Percentiles rank a stretch among this genome's conserved stretches.
Conservation (phyloP, 2,329 filamentous ascomycete species). For the Onygena corvina region DNA sequence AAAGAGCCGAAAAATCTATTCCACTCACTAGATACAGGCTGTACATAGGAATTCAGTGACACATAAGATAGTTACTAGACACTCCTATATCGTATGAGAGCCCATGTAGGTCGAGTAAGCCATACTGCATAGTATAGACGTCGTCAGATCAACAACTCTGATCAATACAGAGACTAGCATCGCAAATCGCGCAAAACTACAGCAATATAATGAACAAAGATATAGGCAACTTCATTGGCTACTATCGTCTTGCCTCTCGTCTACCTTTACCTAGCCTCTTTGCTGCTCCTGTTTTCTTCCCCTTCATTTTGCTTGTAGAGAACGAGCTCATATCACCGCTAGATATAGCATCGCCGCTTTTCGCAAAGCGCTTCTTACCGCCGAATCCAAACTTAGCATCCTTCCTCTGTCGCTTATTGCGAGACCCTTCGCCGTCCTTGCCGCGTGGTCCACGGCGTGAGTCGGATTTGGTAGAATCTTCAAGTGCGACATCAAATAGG, state of each 20-base stretch:
- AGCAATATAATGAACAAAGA: too few species aligned
- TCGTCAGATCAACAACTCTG: too few species aligned
- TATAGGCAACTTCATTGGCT: neutral
- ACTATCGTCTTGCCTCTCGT: conserved; percentile 25
- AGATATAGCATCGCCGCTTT: conserved; percentile 79
- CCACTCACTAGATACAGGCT: too few species aligned
- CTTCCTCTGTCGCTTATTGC: conserved; percentile 76
- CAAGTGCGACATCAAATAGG: conserved; percentile 81
- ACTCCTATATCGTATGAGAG: too few species aligned
- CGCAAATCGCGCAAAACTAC: too few species aligned
- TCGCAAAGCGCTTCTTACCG: conserved; percentile 82
- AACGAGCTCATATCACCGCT: conserved; percentile 71
- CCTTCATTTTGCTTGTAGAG: conserved; percentile 77
- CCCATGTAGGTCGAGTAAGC: too few species aligned
- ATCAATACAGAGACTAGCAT: too few species aligned
- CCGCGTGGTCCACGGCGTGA: conserved; percentile 31
- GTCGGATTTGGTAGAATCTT: conserved; percentile 51
- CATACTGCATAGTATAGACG: too few species aligned
- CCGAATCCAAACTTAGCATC: conserved; percentile 91
- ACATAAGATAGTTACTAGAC: too few species aligned
- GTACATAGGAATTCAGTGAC: too few species aligned
- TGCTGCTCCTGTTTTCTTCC: conserved; percentile 25
- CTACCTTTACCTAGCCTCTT: conserved; percentile 43
- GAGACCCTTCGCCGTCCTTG: conserved; percentile 26
- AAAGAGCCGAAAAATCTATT: too few species aligned